These are phyloP conservation scores for Waitea zeae DNA, from an alignment of 1,284 basidiomycete species.

Conservation along the genomic window DNA sequence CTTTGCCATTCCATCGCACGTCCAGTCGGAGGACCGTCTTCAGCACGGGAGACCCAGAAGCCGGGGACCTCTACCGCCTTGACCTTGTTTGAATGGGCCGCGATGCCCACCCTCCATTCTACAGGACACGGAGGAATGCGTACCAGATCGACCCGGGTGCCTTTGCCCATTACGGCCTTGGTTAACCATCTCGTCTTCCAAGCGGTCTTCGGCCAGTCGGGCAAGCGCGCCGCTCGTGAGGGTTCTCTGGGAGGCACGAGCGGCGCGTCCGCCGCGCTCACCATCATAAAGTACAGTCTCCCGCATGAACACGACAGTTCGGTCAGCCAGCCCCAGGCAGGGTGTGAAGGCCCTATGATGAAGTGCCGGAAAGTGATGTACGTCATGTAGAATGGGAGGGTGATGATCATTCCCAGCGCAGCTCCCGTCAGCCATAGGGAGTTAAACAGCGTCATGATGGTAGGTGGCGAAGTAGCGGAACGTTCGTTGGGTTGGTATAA, in stretches of 20 bases:
- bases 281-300: not conserved
- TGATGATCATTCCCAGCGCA: too few relatives aligned
- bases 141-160: not conserved
- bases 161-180: conserved; percentile 1
- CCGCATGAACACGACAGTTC: not conserved
- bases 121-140: not conserved
- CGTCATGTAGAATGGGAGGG: not conserved
- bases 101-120: not conserved
- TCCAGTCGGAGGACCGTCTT: not conserved
- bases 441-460: too few relatives aligned
- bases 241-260: not conserved
- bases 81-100: not conserved
- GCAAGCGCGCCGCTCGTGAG: not conserved
- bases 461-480: too few relatives aligned
- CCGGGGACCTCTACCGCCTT: conserved; percentile 3
- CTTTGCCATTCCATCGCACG: conserved; percentile 1
- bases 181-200: conserved; percentile 2
- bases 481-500: too few relatives aligned
- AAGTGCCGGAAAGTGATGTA: conserved; percentile 1
- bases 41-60: conserved; percentile 1
- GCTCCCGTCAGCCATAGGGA: too few relatives aligned
- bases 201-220: not conserved
- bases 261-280: not conserved
- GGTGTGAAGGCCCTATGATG: conserved; percentile 2
- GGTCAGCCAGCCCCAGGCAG: conserved; percentile 1